Conservation (phyloP, 2,329 filamentous ascomycete genomes). For the Cercospora sp. region DNA sequence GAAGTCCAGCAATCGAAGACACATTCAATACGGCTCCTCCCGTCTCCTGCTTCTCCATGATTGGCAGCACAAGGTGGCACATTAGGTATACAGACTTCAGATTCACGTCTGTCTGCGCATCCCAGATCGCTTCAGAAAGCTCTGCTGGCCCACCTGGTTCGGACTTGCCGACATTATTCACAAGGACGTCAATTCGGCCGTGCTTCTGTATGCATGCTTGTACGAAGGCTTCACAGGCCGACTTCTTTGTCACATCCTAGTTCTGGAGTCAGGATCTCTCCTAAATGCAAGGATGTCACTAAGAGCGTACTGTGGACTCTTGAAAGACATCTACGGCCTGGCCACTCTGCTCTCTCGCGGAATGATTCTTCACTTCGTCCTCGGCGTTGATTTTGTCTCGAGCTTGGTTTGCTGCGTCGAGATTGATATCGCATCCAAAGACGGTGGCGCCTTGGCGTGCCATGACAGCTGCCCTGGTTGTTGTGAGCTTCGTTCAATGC, state of each 20-base stretch:
- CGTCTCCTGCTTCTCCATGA: slow-evolving; percentile 54
- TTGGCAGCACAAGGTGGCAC: slow-evolving; percentile 54
- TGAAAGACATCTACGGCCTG: slow-evolving; percentile 28
- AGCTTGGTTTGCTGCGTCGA: slow-evolving; percentile 31
- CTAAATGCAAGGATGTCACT: neutral
- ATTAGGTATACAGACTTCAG: slow-evolving; percentile 58
- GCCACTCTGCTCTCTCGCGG: slow-evolving; percentile 17
- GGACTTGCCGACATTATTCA: slow-evolving; percentile 61
- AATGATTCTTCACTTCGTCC: slow-evolving; percentile 25
- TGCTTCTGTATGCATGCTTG: slow-evolving; percentile 54
- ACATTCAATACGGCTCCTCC: slow-evolving; percentile 44
- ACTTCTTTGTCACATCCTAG: slow-evolving; percentile 54
- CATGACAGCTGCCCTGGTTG: slow-evolving; percentile 40
- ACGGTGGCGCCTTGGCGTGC: slow-evolving; percentile 52
- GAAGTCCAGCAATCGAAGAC: slow-evolving; percentile 52
- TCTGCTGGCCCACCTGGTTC: slow-evolving; percentile 54
- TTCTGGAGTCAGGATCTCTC: neutral
- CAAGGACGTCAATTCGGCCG: slow-evolving; percentile 59
- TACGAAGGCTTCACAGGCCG: slow-evolving; percentile 55
- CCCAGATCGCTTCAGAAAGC: slow-evolving; percentile 54
- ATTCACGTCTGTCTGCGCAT: slow-evolving; percentile 56
- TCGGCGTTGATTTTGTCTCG: slow-evolving; percentile 30
- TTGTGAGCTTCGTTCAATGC: neutral
- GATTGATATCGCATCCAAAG: slow-evolving; percentile 54
- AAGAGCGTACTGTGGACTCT: slow-evolving; percentile 25